Evolutionary conservation across 805 yeast genomes (phyloP), one percentile per base, ranked within the genome.

Genomic region (Barnettozyma sucrosica): DNA sequence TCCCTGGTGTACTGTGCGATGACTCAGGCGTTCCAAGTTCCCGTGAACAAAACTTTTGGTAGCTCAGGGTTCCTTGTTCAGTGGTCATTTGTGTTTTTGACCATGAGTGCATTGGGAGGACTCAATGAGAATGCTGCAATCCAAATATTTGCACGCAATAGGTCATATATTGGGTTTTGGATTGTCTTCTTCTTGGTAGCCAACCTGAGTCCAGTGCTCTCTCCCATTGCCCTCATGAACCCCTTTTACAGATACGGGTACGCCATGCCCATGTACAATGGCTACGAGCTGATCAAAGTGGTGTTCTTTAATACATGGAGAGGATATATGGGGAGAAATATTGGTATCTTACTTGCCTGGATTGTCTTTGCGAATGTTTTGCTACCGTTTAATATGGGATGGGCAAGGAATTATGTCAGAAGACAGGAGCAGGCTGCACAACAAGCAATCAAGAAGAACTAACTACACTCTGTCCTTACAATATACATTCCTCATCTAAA

Each of bases 131-230:
- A 79, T 47, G 66, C 72, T 50, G 80, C 80, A 0, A 61, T 78
- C 57, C 36, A 79, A 13, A 59, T 72, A 11, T 66, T 81, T 44
- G 66, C 80, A 11, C 40, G 68, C 7, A 69, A 70, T 48, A 86
- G 86, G 2, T 87, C 89, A n/a, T 45, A 72, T 38, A 57, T 82
- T 49, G 89, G 89, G 1, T 79, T 81, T 59, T 81, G 87, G 86
- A 60, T 83, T 51, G 67, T 83, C 45, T 75, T 77, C 56, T 82
- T 84, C 75, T 84, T 83, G 51, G 72, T 81, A 46, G 43, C 66
- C 19, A 83, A 83, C 61, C 72, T 82, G 41, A 63, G 85, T 9
- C 80, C 86, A 6, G 77, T 85, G 1, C 81, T 81, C 56, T 59
- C 78, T 4, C 81, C 88, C 3, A 60, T 83, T 41, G 81, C 55